Percentiles rank a stretch among this genome's conserved stretches.
phyloP scores from a whole-genome alignment of 495 filamentous ascomycete genomes.

The Aspergillus sclerotiicarbonarius region DNA sequence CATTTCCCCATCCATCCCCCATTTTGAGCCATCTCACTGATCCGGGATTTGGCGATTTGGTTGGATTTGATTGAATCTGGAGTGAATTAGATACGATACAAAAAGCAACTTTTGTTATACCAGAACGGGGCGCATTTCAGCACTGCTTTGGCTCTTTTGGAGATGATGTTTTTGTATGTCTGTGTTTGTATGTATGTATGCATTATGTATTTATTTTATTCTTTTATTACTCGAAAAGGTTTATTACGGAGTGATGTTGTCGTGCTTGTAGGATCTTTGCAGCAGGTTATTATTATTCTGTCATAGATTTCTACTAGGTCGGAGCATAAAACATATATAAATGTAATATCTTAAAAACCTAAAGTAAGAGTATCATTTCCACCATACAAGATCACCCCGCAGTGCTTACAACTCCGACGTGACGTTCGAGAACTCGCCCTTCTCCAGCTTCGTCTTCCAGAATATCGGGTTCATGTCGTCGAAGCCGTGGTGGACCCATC shows the following conservation, averaged over 20 bases:
- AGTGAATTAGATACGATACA: not conserved
- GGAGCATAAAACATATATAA: not conserved
- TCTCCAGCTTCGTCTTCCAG: constrained; percentile 98
- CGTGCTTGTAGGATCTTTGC: not conserved
- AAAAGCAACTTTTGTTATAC: constrained; percentile 7
- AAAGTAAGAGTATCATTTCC: constrained; percentile 17
- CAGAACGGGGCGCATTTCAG: constrained; percentile 12
- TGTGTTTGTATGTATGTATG: constrained; percentile 13
- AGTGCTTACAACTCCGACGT: constrained; percentile 63
- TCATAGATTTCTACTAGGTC: too few relatives aligned
- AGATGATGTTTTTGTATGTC: constrained; percentile 9
- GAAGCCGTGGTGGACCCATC: constrained; percentile 98
- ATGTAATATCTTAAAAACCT: constrained; percentile 11
- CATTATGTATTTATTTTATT: constrained; percentile 20
- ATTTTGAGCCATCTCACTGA: too few relatives aligned
- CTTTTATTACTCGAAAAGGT: not conserved
- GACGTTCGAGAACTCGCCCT: constrained; percentile 97
- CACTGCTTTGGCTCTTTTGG: constrained; percentile 17
- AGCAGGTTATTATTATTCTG: not conserved
- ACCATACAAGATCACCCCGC: constrained; percentile 12
- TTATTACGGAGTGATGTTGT: not conserved
- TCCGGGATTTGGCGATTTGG: not conserved
- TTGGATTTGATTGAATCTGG: constrained; percentile 1
- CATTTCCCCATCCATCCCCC: too few relatives aligned
- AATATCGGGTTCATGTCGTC: constrained; percentile 93